A percentile compares a stretch with the other conserved stretches of the same genome.
These are phyloP conservation scores for Zychaea mexicana DNA, from an alignment of 371 early-diverging fungal genomes.

Conservation along the genomic window DNA sequence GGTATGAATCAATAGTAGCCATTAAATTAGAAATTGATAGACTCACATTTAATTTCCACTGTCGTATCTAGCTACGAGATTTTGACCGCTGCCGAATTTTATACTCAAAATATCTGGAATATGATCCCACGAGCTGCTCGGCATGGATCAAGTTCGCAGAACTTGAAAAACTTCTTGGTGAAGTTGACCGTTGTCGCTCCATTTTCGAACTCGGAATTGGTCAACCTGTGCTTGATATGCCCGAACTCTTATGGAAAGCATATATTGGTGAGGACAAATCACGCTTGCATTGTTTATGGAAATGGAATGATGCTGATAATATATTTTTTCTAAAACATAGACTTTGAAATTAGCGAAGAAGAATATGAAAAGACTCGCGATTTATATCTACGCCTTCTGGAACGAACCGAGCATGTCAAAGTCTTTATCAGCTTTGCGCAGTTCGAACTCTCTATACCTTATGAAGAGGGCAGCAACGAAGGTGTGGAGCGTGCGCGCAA, in stretches of 20 bases:
- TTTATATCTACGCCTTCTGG: constrained; percentile 84
- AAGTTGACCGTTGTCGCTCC: constrained; percentile 84
- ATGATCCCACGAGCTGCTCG: constrained; percentile 80
- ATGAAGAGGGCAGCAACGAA: constrained; percentile 46
- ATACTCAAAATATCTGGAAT: constrained; percentile 88
- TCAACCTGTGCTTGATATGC: constrained; percentile 92
- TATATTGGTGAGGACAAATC: constrained; percentile 70
- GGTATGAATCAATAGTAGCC: too few relatives aligned
- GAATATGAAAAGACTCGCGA: constrained; percentile 79
- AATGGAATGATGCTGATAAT: background rate
- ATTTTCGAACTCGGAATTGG: constrained; percentile 90
- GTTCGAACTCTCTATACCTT: constrained; percentile 76
- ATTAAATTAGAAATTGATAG: too few relatives aligned
- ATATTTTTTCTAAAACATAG: constrained; percentile 35
- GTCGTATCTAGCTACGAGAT: constrained; percentile 86
- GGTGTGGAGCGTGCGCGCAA: constrained; percentile 62
- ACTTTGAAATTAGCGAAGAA: constrained; percentile 86
- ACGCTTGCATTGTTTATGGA: too few relatives aligned
- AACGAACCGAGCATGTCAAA: constrained; percentile 93
- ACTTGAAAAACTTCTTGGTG: constrained; percentile 85
- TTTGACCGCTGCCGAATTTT: constrained; percentile 93
- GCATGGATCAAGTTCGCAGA: constrained; percentile 97
- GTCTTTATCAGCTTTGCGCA: constrained; percentile 96
- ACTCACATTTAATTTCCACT: too few relatives aligned
- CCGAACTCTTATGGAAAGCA: constrained; percentile 96